Percentiles rank a stretch among this genome's conserved stretches.
phyloP scores from a whole-genome alignment of 495 filamentous ascomycete genomes.

The Astrothelium macrocarpum region DNA sequence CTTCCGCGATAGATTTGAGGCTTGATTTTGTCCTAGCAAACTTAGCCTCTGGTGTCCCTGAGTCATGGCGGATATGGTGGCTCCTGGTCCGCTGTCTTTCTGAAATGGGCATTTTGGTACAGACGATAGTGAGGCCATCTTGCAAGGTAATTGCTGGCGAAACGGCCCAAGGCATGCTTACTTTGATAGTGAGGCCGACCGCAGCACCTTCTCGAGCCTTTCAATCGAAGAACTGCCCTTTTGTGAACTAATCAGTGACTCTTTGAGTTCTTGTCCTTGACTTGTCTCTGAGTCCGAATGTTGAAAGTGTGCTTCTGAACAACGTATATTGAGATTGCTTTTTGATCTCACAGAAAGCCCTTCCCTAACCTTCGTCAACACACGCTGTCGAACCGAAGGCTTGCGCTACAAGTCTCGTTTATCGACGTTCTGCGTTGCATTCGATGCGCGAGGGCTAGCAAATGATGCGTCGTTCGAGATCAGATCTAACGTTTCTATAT shows the following conservation, averaged over 20 bases:
- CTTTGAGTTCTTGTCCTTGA: neutral
- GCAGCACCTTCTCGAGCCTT: neutral
- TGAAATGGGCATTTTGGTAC: neutral
- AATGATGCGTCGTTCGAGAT: neutral
- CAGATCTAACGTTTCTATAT: slow-evolving; percentile 2
- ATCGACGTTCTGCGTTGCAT: neutral
- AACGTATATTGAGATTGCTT: slow-evolving; percentile 9
- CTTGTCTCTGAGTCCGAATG: neutral
- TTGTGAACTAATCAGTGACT: neutral
- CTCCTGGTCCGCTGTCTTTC: neutral
- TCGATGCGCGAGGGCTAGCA: neutral
- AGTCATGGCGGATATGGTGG: neutral
- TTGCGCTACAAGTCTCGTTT: slow-evolving; percentile 14
- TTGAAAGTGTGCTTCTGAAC: neutral
- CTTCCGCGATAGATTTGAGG: neutral
- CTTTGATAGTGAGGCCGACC: neutral
- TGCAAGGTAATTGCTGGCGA: neutral
- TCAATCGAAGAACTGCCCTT: neutral
- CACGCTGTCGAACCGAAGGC: slow-evolving; percentile 20
- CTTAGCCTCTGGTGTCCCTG: neutral
- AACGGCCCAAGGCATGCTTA: neutral
- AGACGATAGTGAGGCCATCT: neutral
- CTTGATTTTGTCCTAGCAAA: neutral
- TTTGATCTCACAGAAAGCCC: slow-evolving; percentile 18
- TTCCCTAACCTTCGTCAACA: slow-evolving; percentile 23